These are phyloP conservation scores for Tephrocybe sp. DNA, from an alignment of 768 basidiomycete genomes.

Conservation along the genomic window DNA sequence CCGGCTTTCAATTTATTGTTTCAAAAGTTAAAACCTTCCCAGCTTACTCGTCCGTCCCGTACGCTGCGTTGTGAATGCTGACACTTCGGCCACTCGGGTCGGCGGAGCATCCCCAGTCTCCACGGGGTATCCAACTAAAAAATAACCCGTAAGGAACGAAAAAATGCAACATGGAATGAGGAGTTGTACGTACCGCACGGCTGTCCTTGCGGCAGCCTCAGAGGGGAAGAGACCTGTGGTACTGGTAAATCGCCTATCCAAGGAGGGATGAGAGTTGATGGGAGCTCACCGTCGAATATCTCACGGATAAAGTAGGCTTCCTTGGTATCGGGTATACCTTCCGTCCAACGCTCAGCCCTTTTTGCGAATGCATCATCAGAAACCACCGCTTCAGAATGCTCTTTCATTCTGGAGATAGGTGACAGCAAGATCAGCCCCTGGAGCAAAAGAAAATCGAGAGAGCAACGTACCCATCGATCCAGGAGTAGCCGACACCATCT, in stretches of 20 bases:
- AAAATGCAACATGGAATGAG: neutral
- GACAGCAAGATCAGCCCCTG: conserved; percentile 1
- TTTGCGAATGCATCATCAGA: conserved; percentile 81
- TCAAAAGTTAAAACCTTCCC: conserved; percentile 9
- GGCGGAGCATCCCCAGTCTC: conserved; percentile 93
- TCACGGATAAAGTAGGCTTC: conserved; percentile 94
- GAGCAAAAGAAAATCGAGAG: neutral
- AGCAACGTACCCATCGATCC: conserved; percentile 88
- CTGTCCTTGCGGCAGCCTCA: conserved; percentile 83
- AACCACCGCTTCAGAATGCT: conserved; percentile 69
- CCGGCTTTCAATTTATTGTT: conserved; percentile 22
- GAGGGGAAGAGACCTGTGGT: conserved; percentile 76
- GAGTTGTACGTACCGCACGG: conserved; percentile 67
- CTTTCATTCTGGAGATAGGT: conserved; percentile 69
- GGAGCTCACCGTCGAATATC: conserved; percentile 72
- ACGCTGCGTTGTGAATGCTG: conserved; percentile 93
- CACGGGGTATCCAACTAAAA: conserved; percentile 85
- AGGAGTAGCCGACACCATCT: conserved; percentile 97
- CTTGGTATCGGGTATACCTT: conserved; percentile 89
- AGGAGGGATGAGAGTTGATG: conserved; percentile 1
- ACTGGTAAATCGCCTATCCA: conserved; percentile 9
- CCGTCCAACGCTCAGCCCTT: conserved; percentile 70
- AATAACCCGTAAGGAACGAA: conserved; percentile 11
- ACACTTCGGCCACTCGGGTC: conserved; percentile 97
- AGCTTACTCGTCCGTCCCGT: conserved; percentile 38